A percentile compares a stretch with the other conserved stretches of the same genome.
Conservation (phyloP, 2,329 filamentous ascomycete species). For the Alternaria brassicae region DNA sequence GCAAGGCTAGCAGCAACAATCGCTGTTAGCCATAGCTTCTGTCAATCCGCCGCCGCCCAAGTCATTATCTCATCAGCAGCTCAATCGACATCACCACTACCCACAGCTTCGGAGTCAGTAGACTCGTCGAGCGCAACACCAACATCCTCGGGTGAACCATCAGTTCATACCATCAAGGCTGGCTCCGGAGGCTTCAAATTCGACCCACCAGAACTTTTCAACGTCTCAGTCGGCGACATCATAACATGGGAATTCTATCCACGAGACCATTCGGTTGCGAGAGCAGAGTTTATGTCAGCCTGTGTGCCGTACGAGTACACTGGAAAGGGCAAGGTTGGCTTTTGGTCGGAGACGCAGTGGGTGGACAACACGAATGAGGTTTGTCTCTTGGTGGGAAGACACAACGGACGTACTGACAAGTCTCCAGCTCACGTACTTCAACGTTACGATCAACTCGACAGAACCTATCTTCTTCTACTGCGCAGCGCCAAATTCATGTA, state of each 20-base stretch:
- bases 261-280: constrained; percentile 54
- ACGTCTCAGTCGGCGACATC: constrained; percentile 50
- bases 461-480: constrained; percentile 51
- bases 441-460: constrained; percentile 46
- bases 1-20: constrained; percentile 20
- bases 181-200: constrained; percentile 48
- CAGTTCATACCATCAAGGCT: constrained; percentile 47
- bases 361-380: constrained; percentile 37
- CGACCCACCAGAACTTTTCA: constrained; percentile 45
- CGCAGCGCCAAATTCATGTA: constrained; percentile 69
- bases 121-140: constrained; percentile 12
- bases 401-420: background rate
- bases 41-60: constrained; percentile 10
- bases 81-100: background rate
- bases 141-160: constrained; percentile 28
- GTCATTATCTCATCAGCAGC: background rate
- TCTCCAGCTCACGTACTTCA: constrained; percentile 39
- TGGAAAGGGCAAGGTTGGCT: constrained; percentile 37
- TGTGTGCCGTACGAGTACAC: constrained; percentile 52
- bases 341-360: constrained; percentile 41
- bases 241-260: constrained; percentile 51
- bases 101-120: constrained; percentile 6
- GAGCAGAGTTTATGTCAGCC: constrained; percentile 49
- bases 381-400: constrained; percentile 11
- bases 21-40: constrained; percentile 16